Percentiles rank a stretch among this genome's conserved stretches.
phyloP scores from a whole-genome alignment of 495 filamentous ascomycete species.

The Aspergillus panamensis region DNA sequence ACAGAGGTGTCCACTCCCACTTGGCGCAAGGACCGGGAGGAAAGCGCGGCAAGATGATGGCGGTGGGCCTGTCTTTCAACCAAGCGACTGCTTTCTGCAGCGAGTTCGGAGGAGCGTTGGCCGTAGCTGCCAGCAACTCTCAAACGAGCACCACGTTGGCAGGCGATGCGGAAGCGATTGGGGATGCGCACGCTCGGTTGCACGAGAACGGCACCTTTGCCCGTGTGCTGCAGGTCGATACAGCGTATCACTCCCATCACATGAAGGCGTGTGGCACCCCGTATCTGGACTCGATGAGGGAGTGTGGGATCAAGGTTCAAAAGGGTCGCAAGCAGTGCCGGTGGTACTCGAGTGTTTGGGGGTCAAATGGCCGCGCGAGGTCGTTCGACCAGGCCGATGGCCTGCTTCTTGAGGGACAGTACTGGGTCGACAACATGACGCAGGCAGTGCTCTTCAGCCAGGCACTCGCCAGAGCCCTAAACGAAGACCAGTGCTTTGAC shows the following conservation, averaged over 20 bases:
- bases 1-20: slow-evolving; percentile 40
- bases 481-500: slow-evolving; percentile 25
- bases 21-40: background rate
- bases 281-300: slow-evolving; percentile 35
- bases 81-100: slow-evolving; percentile 46
- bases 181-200: slow-evolving; percentile 35
- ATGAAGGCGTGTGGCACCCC: slow-evolving; percentile 44
- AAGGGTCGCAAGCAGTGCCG: too few species aligned
- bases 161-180: slow-evolving; percentile 45
- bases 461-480: slow-evolving; percentile 37
- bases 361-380: too few species aligned
- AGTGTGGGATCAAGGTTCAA: too few species aligned
- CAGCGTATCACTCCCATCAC: slow-evolving; percentile 59
- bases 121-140: slow-evolving; percentile 36
- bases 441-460: slow-evolving; percentile 24
- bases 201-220: slow-evolving; percentile 44
- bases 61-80: slow-evolving; percentile 42
- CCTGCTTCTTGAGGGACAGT: background rate
- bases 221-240: slow-evolving; percentile 38
- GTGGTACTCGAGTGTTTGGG: too few species aligned
- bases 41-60: slow-evolving; percentile 50
- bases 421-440: slow-evolving; percentile 14
- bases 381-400: too few species aligned
- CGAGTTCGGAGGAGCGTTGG: slow-evolving; percentile 30
- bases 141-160: slow-evolving; percentile 36